phyloP scores from a whole-genome alignment of 352 stramenopile genomes.

The Phytopythium ostracodes region DNA sequence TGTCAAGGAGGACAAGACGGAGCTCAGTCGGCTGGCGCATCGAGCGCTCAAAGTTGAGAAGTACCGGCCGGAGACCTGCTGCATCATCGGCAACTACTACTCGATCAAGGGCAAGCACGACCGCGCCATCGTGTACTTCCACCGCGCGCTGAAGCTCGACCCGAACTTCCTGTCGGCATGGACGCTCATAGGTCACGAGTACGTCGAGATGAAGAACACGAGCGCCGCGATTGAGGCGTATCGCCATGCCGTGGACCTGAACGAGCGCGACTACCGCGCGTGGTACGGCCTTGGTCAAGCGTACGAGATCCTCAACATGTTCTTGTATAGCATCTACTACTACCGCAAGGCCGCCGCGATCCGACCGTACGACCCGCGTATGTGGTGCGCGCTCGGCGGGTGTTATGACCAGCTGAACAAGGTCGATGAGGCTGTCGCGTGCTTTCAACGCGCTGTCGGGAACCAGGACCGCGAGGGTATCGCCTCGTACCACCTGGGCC shows the following conservation, averaged over 20 bases:
- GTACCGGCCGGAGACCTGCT: conserved; percentile 97
- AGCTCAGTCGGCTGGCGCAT: conserved; percentile 88
- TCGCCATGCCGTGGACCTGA: conserved; percentile 91
- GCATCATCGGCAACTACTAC: conserved; percentile 93
- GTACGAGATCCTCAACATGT: conserved; percentile 99
- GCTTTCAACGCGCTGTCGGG: conserved; percentile 68
- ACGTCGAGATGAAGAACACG: conserved; percentile 98
- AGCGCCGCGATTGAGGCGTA: conserved; percentile 96
- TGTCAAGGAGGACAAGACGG: conserved; percentile 83
- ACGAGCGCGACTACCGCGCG: conserved; percentile 93
- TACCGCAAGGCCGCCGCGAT: conserved; percentile 95
- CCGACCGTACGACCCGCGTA: conserved; percentile 96
- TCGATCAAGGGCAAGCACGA: conserved; percentile 93
- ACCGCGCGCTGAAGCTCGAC: conserved; percentile 94
- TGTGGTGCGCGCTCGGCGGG: conserved; percentile 95
- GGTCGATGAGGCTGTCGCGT: conserved; percentile 61
- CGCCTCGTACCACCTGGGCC: conserved; percentile 65
- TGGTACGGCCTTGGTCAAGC: conserved; percentile 98
- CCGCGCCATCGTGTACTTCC: conserved; percentile 97
- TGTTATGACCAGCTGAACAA: conserved; percentile 81
- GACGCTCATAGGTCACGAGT: conserved; percentile 99
- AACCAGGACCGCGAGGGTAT: conserved; percentile 77
- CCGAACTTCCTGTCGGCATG: conserved; percentile 94
- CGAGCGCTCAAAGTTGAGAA: conserved; percentile 94
- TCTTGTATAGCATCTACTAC: conserved; percentile 98